phyloP scores from a whole-genome alignment of 345 rosid species.

The Eucalyptus erythrocorys region DNA sequence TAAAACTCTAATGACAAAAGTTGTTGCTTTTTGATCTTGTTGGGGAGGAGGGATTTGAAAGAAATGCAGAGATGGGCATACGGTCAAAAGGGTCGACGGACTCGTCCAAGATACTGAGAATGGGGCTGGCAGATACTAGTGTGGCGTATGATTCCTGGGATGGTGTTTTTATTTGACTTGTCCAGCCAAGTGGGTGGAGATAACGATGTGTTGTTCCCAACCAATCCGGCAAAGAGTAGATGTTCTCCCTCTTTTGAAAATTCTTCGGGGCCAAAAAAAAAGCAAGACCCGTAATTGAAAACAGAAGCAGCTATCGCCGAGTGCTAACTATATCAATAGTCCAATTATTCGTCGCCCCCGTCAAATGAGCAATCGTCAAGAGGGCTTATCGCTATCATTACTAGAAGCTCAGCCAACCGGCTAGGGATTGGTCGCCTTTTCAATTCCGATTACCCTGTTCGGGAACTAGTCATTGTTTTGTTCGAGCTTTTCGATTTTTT shows the following conservation, averaged over 20 bases:
- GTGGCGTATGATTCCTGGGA: background rate
- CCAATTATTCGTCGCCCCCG: background rate
- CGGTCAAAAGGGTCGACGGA: background rate
- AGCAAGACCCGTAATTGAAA: background rate
- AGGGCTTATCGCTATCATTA: background rate
- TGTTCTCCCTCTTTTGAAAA: background rate
- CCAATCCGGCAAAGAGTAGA: background rate
- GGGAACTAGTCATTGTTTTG: background rate
- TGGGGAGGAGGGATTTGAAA: rapidly evolving
- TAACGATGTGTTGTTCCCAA: background rate
- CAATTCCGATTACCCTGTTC: background rate
- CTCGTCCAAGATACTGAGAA: background rate
- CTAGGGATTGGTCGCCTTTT: background rate
- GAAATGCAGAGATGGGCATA: background rate
- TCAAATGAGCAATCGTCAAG: background rate
- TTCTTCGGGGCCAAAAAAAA: background rate
- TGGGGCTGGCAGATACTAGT: background rate
- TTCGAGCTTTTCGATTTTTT: background rate
- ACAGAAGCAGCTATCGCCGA: background rate
- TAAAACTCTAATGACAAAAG: background rate
- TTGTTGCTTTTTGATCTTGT: background rate
- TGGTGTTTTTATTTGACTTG: background rate
- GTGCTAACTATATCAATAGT: background rate
- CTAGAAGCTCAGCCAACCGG: background rate
- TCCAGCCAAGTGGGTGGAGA: background rate